Evolutionary conservation across 179 eudicot genomes (phyloP).

Genomic region (Amaranthus tricolor): DNA sequence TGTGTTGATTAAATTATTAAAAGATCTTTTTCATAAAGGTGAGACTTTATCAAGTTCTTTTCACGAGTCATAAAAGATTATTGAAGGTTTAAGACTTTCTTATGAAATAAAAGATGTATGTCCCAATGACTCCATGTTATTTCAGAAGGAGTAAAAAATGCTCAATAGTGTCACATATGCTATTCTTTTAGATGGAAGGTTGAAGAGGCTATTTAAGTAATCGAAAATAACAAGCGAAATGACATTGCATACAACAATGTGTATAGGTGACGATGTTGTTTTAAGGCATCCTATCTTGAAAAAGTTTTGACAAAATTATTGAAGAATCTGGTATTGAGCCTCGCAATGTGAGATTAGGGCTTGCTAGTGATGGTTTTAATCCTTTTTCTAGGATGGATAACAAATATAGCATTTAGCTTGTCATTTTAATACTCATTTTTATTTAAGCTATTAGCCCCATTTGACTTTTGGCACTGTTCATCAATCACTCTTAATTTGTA

Average conservation of each 20-base stretch:
- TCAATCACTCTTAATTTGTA: too few species aligned
- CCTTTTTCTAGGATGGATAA: constrained; percentile 19
- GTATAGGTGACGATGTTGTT: too few species aligned
- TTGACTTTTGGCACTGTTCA: too few species aligned
- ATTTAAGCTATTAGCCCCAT: too few species aligned
- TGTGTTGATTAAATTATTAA: neutral
- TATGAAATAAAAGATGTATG: constrained; percentile 5
- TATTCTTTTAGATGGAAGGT: constrained; percentile 1
- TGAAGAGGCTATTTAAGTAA: neutral
- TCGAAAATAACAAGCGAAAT: neutral
- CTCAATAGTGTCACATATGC: neutral
- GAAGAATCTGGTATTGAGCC: neutral
- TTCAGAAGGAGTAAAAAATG: neutral
- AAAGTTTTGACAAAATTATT: neutral
- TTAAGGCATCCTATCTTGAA: neutral
- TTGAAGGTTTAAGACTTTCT: neutral
- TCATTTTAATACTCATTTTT: too few species aligned
- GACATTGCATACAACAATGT: neutral
- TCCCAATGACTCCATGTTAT: too few species aligned
- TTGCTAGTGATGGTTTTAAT: constrained; percentile 33
- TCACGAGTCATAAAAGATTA: neutral
- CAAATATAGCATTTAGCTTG: constrained; percentile 21
- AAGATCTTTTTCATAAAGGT: constrained; percentile 1
- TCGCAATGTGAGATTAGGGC: constrained; percentile 23
- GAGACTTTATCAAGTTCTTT: neutral